Conservation (phyloP, 257 asterid species). For the Solanum sejunctum region DNA sequence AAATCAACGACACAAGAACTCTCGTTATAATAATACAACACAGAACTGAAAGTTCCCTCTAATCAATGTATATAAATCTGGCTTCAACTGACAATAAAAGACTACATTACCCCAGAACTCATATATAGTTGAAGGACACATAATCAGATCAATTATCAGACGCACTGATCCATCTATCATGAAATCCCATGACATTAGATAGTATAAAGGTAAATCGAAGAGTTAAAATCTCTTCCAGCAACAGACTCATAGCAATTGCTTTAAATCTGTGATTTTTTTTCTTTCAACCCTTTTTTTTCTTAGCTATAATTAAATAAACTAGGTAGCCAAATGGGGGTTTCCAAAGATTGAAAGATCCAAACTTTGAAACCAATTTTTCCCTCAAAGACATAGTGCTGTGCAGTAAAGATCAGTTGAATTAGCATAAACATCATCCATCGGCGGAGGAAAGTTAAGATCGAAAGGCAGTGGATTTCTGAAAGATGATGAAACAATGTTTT, state of each 20-base stretch:
- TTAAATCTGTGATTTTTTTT: neutral
- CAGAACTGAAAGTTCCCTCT: neutral
- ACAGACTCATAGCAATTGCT: neutral
- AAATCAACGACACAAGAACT: neutral
- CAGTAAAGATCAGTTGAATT: neutral
- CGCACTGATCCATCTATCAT: neutral
- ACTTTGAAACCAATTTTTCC: neutral
- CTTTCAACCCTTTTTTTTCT: neutral
- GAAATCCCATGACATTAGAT: neutral
- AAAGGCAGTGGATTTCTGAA: slow-evolving; percentile 29
- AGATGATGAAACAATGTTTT: slow-evolving; percentile 18
- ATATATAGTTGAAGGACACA: neutral
- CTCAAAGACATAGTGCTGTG: neutral
- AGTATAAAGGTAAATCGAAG: neutral
- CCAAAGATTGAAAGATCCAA: neutral
- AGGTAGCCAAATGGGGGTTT: neutral
- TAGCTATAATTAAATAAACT: neutral
- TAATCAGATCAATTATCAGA: neutral
- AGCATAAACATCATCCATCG: slow-evolving; percentile 2
- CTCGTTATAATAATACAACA: neutral
- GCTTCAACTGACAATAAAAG: neutral
- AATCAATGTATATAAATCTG: neutral
- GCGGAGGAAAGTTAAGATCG: slow-evolving; percentile 23
- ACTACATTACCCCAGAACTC: neutral
- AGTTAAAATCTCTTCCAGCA: neutral